A percentile compares a stretch with the other conserved stretches of the same genome.
Evolutionary conservation across 106 monocot species (phyloP).

Genomic region (Gastrodia elata): DNA sequence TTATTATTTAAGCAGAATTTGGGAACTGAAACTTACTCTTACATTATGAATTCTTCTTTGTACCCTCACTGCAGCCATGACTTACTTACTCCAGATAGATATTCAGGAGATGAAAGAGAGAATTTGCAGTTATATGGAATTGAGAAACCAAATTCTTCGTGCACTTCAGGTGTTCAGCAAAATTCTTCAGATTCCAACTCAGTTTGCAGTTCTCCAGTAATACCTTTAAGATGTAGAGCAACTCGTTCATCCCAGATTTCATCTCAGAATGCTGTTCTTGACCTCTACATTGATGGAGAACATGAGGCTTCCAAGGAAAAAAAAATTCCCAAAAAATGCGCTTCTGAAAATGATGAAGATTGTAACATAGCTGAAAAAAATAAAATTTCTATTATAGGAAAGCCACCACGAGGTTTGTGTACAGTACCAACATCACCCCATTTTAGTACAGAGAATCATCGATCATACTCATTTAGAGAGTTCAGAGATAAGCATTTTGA

Average conservation of each 20-base stretch:
- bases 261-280: conserved; percentile 17
- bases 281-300: conserved; percentile 52
- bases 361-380: conserved; percentile 25
- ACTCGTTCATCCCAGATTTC: conserved; percentile 15
- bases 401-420: conserved; percentile 47
- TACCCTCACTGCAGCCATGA: conserved; percentile 7
- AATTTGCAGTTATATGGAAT: conserved; percentile 9
- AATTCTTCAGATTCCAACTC: conserved; percentile 25
- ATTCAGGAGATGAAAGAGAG: conserved; percentile 14
- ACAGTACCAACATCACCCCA: conserved; percentile 43
- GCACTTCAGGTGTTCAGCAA: conserved; percentile 19
- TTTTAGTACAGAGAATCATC: conserved; percentile 23
- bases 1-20: not conserved
- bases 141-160: conserved; percentile 26
- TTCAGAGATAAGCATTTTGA: conserved; percentile 14
- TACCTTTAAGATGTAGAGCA: conserved; percentile 31
- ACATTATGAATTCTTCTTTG: conserved; percentile 1
- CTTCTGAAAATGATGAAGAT: conserved; percentile 12
- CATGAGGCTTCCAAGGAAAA: conserved; percentile 14
- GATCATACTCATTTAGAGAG: conserved; percentile 33
- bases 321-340: conserved; percentile 10
- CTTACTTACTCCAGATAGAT: conserved; percentile 26
- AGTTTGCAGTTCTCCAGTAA: conserved; percentile 28
- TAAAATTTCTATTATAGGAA: conserved; percentile 28
- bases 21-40: not conserved